Evolutionary conservation across 495 filamentous ascomycete species (phyloP), one percentile per base, ranked within the genome.

Genomic region (Talaromyces wortmannii): DNA sequence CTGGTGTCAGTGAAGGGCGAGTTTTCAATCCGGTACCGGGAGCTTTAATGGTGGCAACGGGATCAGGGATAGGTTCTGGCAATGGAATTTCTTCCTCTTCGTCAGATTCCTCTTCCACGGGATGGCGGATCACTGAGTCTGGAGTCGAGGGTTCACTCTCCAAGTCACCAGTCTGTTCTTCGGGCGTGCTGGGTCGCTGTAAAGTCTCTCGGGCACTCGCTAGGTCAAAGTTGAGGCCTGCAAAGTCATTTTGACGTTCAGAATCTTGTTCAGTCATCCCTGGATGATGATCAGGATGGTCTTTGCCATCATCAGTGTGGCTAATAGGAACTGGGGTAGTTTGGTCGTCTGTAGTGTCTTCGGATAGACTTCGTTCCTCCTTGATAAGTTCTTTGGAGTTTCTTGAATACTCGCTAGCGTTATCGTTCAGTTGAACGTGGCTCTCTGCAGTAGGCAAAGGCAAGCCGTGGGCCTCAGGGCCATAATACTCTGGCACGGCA

Each of bases 121-220:
- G 82, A 59, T 89, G 89, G 55, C 90, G 88, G 58, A 97, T 95
- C 29, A 97, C 91, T n/a, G 94, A 97, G 31, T 94, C 90, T 8
- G 91, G 90, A 3, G 92, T 96, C 36, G 88, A 85, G 2, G 88
- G 87, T 50, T 89, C 84, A 45, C 82, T 75, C 32, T 78, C 78
- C 2, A 76, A 66, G 23, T 73, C 66, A 31, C 74, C 67, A 29
- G 74, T 64, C 36, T 82, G 67, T 48, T 78, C 77, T 52, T 86
- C 79, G 3, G 89, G 88, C 2, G 88, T 91, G 16, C 69, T 63
- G 6, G 88, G 83, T 5, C 87, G 81, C 52, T 77, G 72, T 8
- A 80, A 49, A 30, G 73, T 74, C 31, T 82, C 73, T 1, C 76
- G 76, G 30, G 77, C 74, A 11, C 78, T 73, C 0, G 73, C 66